phyloP scores from a whole-genome alignment of 2,329 filamentous ascomycete genomes.

The Penicillium griseofulvum region DNA sequence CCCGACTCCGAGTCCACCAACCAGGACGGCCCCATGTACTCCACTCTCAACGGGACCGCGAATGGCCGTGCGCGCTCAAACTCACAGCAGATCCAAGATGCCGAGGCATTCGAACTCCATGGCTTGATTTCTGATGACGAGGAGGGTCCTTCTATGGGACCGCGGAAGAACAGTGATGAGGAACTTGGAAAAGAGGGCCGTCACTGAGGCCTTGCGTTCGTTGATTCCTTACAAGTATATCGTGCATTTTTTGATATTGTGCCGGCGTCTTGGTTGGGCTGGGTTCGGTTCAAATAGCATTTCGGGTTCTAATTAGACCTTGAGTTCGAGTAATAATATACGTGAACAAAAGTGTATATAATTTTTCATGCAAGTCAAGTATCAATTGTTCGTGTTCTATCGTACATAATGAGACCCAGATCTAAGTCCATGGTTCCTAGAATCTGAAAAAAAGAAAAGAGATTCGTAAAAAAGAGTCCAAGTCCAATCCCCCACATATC shows the following conservation, averaged over 20 bases:
- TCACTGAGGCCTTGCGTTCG: neutral
- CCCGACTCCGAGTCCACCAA: slow-evolving; percentile 35
- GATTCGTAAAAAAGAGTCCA: slow-evolving; percentile 1
- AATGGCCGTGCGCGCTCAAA: slow-evolving; percentile 47
- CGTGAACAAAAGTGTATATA: slow-evolving; percentile 4
- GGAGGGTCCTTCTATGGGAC: slow-evolving; percentile 43
- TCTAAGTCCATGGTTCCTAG: neutral
- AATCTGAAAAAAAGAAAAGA: neutral
- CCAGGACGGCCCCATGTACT: slow-evolving; percentile 17
- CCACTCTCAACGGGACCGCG: slow-evolving; percentile 18
- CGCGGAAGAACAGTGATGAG: slow-evolving; percentile 33
- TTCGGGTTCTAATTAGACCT: neutral
- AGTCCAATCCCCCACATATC: neutral
- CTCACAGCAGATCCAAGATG: slow-evolving; percentile 65
- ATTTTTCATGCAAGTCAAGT: neutral
- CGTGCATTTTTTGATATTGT: slow-evolving; percentile 2
- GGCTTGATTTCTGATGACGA: slow-evolving; percentile 88
- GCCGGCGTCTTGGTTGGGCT: slow-evolving; percentile 3
- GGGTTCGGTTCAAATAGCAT: neutral
- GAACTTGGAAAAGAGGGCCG: slow-evolving; percentile 25
- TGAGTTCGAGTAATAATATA: neutral
- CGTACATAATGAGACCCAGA: neutral
- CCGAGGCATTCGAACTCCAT: slow-evolving; percentile 90
- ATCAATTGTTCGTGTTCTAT: neutral
- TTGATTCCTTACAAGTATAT: neutral